Base-by-base conservation (phyloP, 352 stramenopile species). In the Plasmopara muralis region DNA sequence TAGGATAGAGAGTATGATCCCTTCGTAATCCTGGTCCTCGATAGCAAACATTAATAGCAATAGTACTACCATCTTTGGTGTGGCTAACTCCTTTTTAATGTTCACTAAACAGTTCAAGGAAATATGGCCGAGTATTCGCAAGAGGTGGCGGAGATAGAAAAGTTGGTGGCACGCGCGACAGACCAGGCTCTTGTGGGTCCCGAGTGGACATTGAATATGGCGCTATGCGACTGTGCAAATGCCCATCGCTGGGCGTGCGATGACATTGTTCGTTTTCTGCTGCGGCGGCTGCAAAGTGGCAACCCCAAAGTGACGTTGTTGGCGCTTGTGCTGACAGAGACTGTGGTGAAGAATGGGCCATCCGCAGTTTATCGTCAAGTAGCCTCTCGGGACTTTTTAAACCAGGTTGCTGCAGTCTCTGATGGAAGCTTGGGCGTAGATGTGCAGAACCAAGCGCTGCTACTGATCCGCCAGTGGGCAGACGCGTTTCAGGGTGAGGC, bases 381-480 rank as follows among this genome's bases (percentile, higher is more conserved):
- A n/a, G 78, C 53, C 3, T 72, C 68, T 16, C 69, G 77, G 30
- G n/a, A 55, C 10, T 93, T 92, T 53, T 57, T 93, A 35, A 68
- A 76, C 30, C 73, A 87, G 35, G 60, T 93, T 20, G 77, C 76
- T 4, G 75, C 69, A 31, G 64, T 93, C 6, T 77, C 71, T 6
- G 79, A 91, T 50, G 78, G 77, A 31, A 76, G 60, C 38, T 60
- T 82, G 47, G 77, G 77, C 40, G 74, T 83, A 50, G 80, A 90
- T 48, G 83, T 89, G 42, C 81, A 89, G 63, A 77, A 83, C 48
- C 77, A 87, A 53, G 68, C 83, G 35, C 56, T 89, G 31, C 53
- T 82, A 49, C 55, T 93, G 53, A 89, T 93, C 60, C 82, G 83
- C 53, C 81, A 93, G 43, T 93, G 83, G 83, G 78, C 79, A 0